phyloP scores from a whole-genome alignment of 495 filamentous ascomycete species.

The Aspergillus campestris region DNA sequence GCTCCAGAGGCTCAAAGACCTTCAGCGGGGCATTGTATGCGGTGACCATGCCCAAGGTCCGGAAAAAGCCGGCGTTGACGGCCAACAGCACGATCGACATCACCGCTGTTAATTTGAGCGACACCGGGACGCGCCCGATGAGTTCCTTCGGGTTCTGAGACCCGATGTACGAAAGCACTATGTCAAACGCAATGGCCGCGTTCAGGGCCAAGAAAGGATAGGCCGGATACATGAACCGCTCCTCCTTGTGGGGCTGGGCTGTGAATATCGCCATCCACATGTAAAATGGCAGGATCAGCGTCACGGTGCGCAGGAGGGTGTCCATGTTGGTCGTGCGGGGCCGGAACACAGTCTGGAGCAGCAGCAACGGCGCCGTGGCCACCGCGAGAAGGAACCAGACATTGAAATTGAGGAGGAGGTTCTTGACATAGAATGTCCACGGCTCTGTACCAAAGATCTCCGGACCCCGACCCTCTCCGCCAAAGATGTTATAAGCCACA shows the following conservation, averaged over 20 bases:
- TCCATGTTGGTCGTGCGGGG: conserved; percentile 31
- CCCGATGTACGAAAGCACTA: conserved; percentile 63
- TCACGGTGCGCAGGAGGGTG: conserved; percentile 56
- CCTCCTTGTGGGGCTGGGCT: conserved; percentile 91
- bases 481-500: conserved; percentile 90
- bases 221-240: conserved; percentile 95
- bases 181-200: conserved; percentile 78
- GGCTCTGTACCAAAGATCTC: conserved; percentile 95
- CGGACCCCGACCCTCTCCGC: conserved; percentile 66
- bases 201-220: conserved; percentile 92
- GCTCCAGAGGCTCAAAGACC: conserved; percentile 55
- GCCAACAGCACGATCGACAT: conserved; percentile 46
- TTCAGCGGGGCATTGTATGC: conserved; percentile 81
- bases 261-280: conserved; percentile 92
- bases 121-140: conserved; percentile 58
- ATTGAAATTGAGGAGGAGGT: conserved; percentile 91
- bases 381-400: conserved; percentile 82
- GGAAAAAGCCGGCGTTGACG: conserved; percentile 55
- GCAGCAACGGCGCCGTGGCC: conserved; percentile 54
- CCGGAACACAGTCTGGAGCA: conserved; percentile 40
- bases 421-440: conserved; percentile 93
- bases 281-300: conserved; percentile 79
- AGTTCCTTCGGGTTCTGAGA: conserved; percentile 55
- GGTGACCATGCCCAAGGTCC: conserved; percentile 71
- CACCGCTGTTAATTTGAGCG: conserved; percentile 57